Evolutionary conservation across 345 rosid species (phyloP), one percentile per base, ranked within the genome.

Genomic region (Kandelia obovata): DNA sequence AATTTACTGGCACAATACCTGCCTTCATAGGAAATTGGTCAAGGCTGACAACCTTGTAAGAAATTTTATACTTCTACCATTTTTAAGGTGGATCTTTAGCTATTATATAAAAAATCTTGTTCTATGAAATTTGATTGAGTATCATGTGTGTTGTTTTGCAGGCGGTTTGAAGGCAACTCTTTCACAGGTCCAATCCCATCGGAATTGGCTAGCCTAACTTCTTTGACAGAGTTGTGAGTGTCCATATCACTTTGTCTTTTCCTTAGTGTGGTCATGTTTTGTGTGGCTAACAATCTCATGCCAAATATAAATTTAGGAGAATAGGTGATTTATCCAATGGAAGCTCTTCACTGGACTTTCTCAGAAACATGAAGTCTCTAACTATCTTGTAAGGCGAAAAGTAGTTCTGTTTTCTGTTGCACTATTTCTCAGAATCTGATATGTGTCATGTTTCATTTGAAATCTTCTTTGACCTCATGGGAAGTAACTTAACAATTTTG

Each of bases 1-100:
- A 78, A 63, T 79, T 88, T 64, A 84, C 86, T 4, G 94, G 96
- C 65, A 77, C 13, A 28, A 78, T 92, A 72, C 98, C 98, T 2
- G 86, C 77, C 63, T 85, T 91, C 51, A 82, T 85, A 53, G 97
- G 92, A 57, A 85, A 78, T 63, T 89, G 88, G 91, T 71, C 87
- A 59, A 86, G 67, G 53, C 85, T 91, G 70, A 23, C 4, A 30
- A 10, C 57, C 8, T 61, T 91, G 96, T 91, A 62, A 80, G 89
- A 28, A 16, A 27, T 61, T 57, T 64, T 13, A 27, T 43, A 26
- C 20, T 37, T 52, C n/a, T 49, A 35, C 56, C 53, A n/a, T n/a
- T n/a, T 63, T 32, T 67, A 4, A 13, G 5, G 16, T 10, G 58
- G 21, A 52, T 55, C 53, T 70, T 1, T 1, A 39, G 21, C 21